phyloP scores from a whole-genome alignment of 495 filamentous ascomycete genomes.

The Hyaloscypha hepaticicola region DNA sequence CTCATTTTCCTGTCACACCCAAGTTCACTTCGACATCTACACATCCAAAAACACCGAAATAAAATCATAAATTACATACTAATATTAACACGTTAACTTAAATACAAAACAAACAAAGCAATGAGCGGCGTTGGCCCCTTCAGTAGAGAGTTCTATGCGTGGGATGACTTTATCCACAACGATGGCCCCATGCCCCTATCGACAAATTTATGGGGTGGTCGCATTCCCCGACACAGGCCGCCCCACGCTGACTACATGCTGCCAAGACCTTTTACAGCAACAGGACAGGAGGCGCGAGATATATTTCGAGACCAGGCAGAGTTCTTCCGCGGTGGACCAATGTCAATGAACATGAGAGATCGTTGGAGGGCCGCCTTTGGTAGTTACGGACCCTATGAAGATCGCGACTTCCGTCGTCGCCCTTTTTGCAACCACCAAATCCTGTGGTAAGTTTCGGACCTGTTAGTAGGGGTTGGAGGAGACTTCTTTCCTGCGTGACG shows the following conservation, averaged over 20 bases:
- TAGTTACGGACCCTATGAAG: background rate
- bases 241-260: background rate
- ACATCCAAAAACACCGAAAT: background rate
- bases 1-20: background rate
- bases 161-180: background rate
- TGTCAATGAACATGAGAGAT: background rate
- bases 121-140: background rate
- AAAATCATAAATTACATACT: background rate
- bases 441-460: too few species aligned
- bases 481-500: too few species aligned
- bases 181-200: background rate
- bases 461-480: too few species aligned
- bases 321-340: background rate
- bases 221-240: background rate
- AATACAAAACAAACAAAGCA: background rate
- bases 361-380: background rate
- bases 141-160: background rate
- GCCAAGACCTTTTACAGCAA: background rate
- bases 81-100: background rate
- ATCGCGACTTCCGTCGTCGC: background rate
- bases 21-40: background rate
- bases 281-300: background rate
- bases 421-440: too few species aligned
- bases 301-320: background rate
- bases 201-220: background rate